Base-by-base conservation (phyloP, 257 asterid species). In the Ilex aquifolium region DNA sequence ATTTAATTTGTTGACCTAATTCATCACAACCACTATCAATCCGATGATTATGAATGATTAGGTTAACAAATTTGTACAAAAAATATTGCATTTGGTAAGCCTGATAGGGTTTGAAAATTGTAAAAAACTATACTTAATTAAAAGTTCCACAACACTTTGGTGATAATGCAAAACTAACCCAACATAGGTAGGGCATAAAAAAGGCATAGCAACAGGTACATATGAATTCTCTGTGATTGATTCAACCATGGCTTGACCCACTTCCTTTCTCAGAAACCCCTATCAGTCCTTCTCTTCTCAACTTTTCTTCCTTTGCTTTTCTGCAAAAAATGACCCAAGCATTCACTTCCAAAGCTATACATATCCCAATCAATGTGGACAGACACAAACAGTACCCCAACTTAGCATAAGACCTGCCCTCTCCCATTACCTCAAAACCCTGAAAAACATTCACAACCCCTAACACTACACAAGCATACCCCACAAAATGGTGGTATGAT, bases 281-380 rank as follows among this genome's bases (percentile, higher is more conserved):
- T 63, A 85, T 77, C 42, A 89, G 31, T 5, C 98, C 98, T 21
- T 85, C 96, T 46, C 93, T 86, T 68, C 85, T 89, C 40, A 92
- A 44, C 77, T 89, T 83, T 16, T 89, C 97, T 50, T 92, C 99
- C 74, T 89, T 89, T 0, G 94, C 75, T 54, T 85, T 92, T 56
- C 97, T 80, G 63, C 97, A 92, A 57, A 89, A 89, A 51, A 89
- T 62, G 32, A 89, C 96, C 99, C 99, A 92, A 44, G 96, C 73
- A 74, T 92, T 92, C 71, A 92, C 97, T 65, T 92, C 99, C 73
- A 92, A 51, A 0, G 94, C 99, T 48, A 92, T 56, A 65, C 86
- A 80, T 31, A 79, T 44, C 1, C 99, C 99, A 44, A 85, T 27
- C 76, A 92, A 50, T 9, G 96, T 82, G 0, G 97, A 83, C 66